phyloP scores from a whole-genome alignment of 192 early-diverging fungal species.

The Gaertneriomyces semiglobifer region DNA sequence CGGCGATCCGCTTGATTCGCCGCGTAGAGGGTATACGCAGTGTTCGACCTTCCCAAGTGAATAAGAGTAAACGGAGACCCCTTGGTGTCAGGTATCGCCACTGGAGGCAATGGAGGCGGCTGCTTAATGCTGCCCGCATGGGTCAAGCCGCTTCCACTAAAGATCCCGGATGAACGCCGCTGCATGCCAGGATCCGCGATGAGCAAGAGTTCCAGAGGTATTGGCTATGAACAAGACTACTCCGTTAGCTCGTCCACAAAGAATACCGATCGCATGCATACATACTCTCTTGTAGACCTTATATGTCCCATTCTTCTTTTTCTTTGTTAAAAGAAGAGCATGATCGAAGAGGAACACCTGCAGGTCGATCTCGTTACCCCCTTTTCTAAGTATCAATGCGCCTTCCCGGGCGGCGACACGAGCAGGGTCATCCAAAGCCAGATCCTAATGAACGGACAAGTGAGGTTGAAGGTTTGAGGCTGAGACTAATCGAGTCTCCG shows the following conservation, averaged over 20 bases:
- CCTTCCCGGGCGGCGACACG: slow-evolving; percentile 78
- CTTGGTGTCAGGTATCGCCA: slow-evolving; percentile 40
- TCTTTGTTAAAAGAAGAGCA: slow-evolving; percentile 38
- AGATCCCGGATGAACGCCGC: slow-evolving; percentile 27
- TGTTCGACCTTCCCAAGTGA: slow-evolving; percentile 70
- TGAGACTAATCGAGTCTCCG: background rate
- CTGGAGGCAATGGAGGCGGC: too few species aligned
- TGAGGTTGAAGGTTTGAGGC: background rate
- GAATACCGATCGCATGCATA: background rate
- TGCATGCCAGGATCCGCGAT: slow-evolving; percentile 7
- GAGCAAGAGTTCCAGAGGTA: slow-evolving; percentile 71
- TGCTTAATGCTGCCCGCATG: too few species aligned
- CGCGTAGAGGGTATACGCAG: slow-evolving; percentile 69
- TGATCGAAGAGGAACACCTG: slow-evolving; percentile 86
- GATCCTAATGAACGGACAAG: slow-evolving; percentile 44
- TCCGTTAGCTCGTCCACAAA: slow-evolving; percentile 38
- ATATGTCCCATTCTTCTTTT: slow-evolving; percentile 41
- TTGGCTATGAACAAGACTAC: slow-evolving; percentile 49
- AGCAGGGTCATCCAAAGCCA: slow-evolving; percentile 68
- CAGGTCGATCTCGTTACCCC: slow-evolving; percentile 63
- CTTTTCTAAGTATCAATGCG: slow-evolving; percentile 58
- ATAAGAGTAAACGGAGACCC: slow-evolving; percentile 71
- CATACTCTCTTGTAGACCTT: slow-evolving; percentile 56
- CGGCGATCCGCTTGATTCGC: slow-evolving; percentile 66
- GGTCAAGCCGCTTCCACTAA: background rate